These are phyloP conservation scores for Candida michaelii DNA, from an alignment of 805 yeast species.

Conservation along the genomic window DNA sequence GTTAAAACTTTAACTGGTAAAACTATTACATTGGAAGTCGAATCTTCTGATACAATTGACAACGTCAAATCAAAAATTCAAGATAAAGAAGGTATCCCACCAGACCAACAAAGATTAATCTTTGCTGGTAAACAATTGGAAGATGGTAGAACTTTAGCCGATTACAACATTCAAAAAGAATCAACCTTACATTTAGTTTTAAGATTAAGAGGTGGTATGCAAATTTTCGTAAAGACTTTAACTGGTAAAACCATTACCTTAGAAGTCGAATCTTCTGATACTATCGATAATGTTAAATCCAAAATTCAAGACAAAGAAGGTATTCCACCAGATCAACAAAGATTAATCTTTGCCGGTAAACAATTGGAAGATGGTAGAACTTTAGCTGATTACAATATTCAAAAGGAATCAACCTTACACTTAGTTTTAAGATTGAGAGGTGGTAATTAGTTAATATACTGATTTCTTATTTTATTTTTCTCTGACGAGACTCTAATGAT, in stretches of 20 bases:
- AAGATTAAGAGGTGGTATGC: constrained; percentile 96
- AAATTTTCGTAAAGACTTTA: constrained; percentile 56
- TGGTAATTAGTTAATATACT: constrained; percentile 45
- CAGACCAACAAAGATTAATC: constrained; percentile 95
- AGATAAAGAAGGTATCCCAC: constrained; percentile 97
- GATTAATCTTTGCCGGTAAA: constrained; percentile 96
- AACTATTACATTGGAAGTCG: constrained; percentile 88
- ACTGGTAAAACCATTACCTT: constrained; percentile 75
- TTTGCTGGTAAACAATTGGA: constrained; percentile 98
- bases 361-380: constrained; percentile 97
- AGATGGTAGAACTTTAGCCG: constrained; percentile 93
- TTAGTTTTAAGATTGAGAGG: constrained; percentile 97
- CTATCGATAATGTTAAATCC: constrained; percentile 94
- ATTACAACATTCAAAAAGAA: constrained; percentile 98
- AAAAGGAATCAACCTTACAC: constrained; percentile 95
- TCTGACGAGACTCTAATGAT: no score
- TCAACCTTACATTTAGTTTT: constrained; percentile 93
- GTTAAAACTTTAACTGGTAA: constrained; percentile 62
- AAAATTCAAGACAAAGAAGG: constrained; percentile 98
- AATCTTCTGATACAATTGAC: constrained; percentile 96
- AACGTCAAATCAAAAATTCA: constrained; percentile 95
- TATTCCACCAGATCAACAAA: constrained; percentile 97
- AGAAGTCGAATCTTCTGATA: constrained; percentile 97
- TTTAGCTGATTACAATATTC: constrained; percentile 95
- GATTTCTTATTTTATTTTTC: no score